Conservation (phyloP, 441 rosid species). For the Manihot esculenta region DNA sequence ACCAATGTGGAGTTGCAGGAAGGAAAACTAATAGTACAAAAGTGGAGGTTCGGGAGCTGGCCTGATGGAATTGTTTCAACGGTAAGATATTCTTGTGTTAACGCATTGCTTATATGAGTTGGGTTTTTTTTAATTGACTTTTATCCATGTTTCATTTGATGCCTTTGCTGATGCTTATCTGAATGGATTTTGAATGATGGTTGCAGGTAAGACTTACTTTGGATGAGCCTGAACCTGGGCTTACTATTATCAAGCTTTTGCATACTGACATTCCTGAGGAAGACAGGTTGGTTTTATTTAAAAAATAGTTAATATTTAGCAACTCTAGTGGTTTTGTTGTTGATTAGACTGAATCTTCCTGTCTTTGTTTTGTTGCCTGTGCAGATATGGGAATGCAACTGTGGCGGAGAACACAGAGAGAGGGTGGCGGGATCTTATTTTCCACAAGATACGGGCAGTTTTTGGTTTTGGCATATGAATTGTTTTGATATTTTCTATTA, state of each 20-base stretch:
- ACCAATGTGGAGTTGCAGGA: constrained; percentile 59
- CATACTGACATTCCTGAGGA: constrained; percentile 90
- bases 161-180: background rate
- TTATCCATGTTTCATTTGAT: too few species aligned
- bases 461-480: constrained; percentile 87
- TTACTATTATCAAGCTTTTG: constrained; percentile 63
- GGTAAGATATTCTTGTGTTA: constrained; percentile 33
- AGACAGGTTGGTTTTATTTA: constrained; percentile 60
- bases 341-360: background rate
- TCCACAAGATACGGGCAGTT: constrained; percentile 81
- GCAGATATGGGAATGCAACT: constrained; percentile 92
- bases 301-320: background rate
- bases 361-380: constrained; percentile 16
- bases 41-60: constrained; percentile 97
- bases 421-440: constrained; percentile 94
- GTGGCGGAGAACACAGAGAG: constrained; percentile 95
- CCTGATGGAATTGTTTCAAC: constrained; percentile 84
- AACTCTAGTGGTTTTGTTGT: background rate
- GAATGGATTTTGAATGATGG: constrained; percentile 9
- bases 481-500: constrained; percentile 6
- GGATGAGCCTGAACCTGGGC: constrained; percentile 78
- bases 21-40: constrained; percentile 85
- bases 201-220: constrained; percentile 75
- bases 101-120: too few species aligned
- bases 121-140: background rate